These are phyloP conservation scores for Phyllosticta citribraziliensis DNA, from an alignment of 2,329 filamentous ascomycete genomes.

Conservation along the genomic window DNA sequence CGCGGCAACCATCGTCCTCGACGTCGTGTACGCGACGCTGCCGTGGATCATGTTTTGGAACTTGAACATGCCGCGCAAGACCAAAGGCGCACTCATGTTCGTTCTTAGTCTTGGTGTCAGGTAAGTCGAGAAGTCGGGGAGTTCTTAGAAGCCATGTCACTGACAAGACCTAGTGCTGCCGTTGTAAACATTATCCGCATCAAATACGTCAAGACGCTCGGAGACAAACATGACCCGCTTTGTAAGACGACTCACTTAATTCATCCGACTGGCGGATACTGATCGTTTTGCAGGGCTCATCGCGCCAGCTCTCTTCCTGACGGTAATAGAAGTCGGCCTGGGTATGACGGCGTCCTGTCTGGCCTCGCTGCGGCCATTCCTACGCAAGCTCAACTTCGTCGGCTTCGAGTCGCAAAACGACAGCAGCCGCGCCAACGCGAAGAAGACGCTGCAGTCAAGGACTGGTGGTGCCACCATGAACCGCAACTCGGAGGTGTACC, in stretches of 20 bases:
- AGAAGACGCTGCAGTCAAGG: neutral
- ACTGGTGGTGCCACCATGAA: neutral
- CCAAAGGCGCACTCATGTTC: conserved; percentile 37
- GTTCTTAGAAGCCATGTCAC: neutral
- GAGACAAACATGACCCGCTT: neutral
- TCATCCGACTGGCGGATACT: neutral
- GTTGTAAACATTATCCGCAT: neutral
- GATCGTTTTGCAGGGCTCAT: neutral
- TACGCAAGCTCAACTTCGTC: neutral
- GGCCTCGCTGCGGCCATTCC: neutral
- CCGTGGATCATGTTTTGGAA: conserved; percentile 44
- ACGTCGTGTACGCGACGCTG: conserved; percentile 41
- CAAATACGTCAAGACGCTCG: neutral
- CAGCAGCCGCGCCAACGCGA: neutral
- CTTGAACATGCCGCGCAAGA: conserved; percentile 38
- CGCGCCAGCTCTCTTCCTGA: neutral
- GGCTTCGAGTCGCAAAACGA: neutral
- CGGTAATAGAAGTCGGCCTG: neutral
- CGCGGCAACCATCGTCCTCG: conserved; percentile 36
- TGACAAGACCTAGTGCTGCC: neutral
- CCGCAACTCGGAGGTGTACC: neutral
- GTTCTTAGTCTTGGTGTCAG: conserved; percentile 38
- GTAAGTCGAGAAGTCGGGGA: neutral
- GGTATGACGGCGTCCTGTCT: neutral
- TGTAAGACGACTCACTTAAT: neutral